A percentile compares a stretch with the other conserved stretches of the same genome.
Evolutionary conservation across 2,329 filamentous ascomycete species (phyloP).

Genomic region (Bipolaris cookei): DNA sequence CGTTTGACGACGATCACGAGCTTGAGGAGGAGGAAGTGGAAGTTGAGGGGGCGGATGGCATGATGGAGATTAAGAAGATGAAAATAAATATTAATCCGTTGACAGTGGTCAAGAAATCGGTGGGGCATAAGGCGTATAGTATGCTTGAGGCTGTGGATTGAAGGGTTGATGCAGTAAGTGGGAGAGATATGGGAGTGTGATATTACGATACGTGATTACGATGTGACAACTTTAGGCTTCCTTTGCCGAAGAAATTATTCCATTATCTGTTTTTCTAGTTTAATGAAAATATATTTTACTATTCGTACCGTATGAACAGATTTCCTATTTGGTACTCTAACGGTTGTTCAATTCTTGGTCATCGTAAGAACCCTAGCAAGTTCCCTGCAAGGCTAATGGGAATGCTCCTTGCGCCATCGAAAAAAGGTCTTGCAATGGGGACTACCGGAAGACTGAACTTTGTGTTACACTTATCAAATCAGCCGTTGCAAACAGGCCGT

Average conservation of each 20-base stretch:
- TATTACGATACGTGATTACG: neutral
- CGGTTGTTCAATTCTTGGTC: too few relatives aligned
- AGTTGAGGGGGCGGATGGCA: conserved; percentile 47
- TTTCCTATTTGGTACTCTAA: too few relatives aligned
- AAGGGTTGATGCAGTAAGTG: neutral
- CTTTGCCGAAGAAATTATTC: neutral
- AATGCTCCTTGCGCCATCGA: too few relatives aligned
- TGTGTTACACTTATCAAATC: too few relatives aligned
- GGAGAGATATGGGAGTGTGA: neutral
- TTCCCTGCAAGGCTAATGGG: too few relatives aligned
- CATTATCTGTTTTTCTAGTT: too few relatives aligned
- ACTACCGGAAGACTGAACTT: too few relatives aligned
- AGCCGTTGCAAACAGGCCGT: too few relatives aligned
- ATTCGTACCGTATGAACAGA: too few relatives aligned
- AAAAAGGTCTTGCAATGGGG: too few relatives aligned
- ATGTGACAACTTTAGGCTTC: neutral
- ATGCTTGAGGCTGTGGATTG: conserved; percentile 65
- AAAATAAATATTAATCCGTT: conserved; percentile 27
- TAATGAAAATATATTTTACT: too few relatives aligned
- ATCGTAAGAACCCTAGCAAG: too few relatives aligned
- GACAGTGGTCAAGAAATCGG: conserved; percentile 49
- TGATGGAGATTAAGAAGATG: conserved; percentile 43
- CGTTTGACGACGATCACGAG: conserved; percentile 54
- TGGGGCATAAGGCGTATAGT: conserved; percentile 61
- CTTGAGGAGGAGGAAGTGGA: conserved; percentile 43